Evolutionary conservation across 805 yeast species (phyloP).

Genomic region (Candida tallmaniae): DNA sequence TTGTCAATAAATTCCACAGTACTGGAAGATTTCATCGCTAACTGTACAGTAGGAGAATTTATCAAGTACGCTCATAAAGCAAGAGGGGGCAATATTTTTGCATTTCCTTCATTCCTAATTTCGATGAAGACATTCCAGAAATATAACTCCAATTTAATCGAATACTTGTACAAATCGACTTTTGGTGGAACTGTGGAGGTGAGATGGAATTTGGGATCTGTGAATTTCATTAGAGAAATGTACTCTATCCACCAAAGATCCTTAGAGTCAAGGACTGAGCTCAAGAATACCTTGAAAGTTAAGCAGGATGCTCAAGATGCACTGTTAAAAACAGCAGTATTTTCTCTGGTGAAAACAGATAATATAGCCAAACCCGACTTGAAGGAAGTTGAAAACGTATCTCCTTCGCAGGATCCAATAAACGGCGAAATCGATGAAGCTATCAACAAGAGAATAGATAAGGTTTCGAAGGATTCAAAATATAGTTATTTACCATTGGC

Average conservation of each 20-base stretch:
- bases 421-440: constrained; percentile 28
- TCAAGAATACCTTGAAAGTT: constrained; percentile 30
- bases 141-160: constrained; percentile 48
- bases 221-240: constrained; percentile 88
- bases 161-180: constrained; percentile 62
- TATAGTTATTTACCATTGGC: constrained; percentile 60
- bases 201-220: constrained; percentile 90
- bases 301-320: constrained; percentile 9
- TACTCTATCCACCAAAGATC: constrained; percentile 81
- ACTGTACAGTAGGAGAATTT: constrained; percentile 51
- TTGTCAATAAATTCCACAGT: constrained; percentile 55
- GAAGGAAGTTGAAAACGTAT: not conserved
- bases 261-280: constrained; percentile 51
- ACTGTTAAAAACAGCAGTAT: constrained; percentile 12
- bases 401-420: constrained; percentile 5
- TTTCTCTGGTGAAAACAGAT: constrained; percentile 1
- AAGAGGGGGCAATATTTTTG: constrained; percentile 74
- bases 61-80: constrained; percentile 53
- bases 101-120: constrained; percentile 71
- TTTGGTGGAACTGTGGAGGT: constrained; percentile 91
- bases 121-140: constrained; percentile 73
- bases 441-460: constrained; percentile 32
- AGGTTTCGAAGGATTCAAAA: constrained; percentile 33
- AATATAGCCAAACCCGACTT: not conserved
- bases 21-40: constrained; percentile 45